Base-by-base conservation (phyloP, 371 early-diverging fungal genomes). In the Catenaria anguillulae region DNA sequence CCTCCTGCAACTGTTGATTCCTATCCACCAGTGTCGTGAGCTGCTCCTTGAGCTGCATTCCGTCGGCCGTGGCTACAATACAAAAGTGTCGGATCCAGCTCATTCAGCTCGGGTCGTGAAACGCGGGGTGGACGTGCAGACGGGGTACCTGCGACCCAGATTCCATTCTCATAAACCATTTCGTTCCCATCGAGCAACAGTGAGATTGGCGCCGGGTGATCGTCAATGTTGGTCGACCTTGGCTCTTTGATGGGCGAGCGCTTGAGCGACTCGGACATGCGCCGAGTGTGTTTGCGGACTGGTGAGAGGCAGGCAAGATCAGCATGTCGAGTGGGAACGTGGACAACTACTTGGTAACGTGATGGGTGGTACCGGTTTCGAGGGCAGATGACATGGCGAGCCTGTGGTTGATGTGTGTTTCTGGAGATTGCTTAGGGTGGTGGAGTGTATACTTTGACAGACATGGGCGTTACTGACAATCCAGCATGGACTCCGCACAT, bases 1-100 rank as follows among this genome's bases (percentile, higher is more conserved):
- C 62, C 33, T 62, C 62, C 46, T 62, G 60, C 35, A 62, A 40
- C 21, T 21, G n/a, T 33, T 62, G 60, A 33, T 62, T 62, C n/a
- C 36, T 23, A 2, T 61, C 61, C 21, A 2, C 61, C 45, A 60
- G 29, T 24, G 40, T 59, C 2, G 29, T n/a, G 29, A 62, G 42
- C 58, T 60, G 62, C 33, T 62, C 34, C 36, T 60, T 61, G 21
- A 60, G 56, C 33, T 60, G 60, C 37, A 52, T 60, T 0, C 60
- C 60, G 33, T 60, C 60, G 52, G 36, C 36, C 33, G 48, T 60
- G 17, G 29, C 62, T 15, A n/a, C n/a, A n/a, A n/a, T n/a, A n/a
- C n/a, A n/a, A n/a, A n/a, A n/a, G n/a, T n/a, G n/a, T n/a, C n/a
- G n/a, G n/a, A n/a, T n/a, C n/a, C n/a, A n/a, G n/a, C n/a, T n/a